Percentiles rank a stretch among this genome's conserved stretches.
Evolutionary conservation across 306 rosid species (phyloP).

Genomic region (Morella rubra): DNA sequence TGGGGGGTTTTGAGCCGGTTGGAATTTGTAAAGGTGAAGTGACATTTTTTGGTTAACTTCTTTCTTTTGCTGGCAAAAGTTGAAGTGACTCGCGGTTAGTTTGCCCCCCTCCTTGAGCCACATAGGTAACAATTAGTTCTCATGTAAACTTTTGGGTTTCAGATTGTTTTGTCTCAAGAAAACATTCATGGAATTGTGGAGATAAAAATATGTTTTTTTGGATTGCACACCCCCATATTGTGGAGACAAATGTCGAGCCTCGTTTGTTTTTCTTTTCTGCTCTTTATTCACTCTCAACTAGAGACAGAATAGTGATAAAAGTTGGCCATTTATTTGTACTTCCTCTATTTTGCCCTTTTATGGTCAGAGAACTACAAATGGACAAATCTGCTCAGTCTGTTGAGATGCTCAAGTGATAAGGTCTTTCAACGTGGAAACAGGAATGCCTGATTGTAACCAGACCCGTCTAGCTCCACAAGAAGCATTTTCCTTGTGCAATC

Average conservation of each 20-base stretch:
- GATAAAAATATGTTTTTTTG: background rate
- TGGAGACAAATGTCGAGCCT: background rate
- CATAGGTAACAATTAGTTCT: background rate
- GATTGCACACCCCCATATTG: too few relatives aligned
- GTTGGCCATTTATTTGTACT: too few relatives aligned
- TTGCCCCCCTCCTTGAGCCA: background rate
- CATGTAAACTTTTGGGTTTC: background rate
- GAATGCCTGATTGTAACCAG: background rate
- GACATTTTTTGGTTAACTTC: background rate
- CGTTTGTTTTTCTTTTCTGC: background rate
- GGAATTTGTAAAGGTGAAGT: conserved; percentile 9
- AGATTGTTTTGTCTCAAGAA: background rate
- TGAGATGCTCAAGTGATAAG: background rate
- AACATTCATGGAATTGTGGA: background rate
- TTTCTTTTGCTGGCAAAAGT: background rate
- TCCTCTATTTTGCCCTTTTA: too few relatives aligned
- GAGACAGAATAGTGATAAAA: too few relatives aligned
- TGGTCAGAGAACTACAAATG: background rate
- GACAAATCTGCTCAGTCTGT: background rate
- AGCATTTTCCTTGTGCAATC: background rate
- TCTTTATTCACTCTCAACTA: background rate
- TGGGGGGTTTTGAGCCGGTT: conserved; percentile 16
- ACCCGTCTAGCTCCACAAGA: background rate
- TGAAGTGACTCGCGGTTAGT: background rate
- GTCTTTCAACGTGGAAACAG: background rate